Conservation (phyloP, 2,329 filamentous ascomycete species). For the Alternaria dauci region DNA sequence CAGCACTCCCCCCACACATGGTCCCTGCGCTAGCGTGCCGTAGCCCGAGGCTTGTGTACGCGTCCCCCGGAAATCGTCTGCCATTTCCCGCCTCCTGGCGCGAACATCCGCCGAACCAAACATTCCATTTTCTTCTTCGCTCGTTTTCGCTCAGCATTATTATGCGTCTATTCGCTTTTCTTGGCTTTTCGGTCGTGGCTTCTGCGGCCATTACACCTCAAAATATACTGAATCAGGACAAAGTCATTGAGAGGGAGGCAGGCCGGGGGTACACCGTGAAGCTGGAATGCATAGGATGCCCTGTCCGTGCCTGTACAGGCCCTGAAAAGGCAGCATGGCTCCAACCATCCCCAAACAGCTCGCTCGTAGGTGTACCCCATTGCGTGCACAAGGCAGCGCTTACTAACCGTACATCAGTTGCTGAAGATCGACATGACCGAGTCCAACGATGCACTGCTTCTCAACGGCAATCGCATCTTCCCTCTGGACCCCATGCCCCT, state of each 20-base stretch:
- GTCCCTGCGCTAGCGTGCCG: constrained; percentile 27
- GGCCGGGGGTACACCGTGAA: constrained; percentile 41
- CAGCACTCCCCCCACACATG: constrained; percentile 1
- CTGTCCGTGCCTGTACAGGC: constrained; percentile 26
- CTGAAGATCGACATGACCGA: constrained; percentile 35
- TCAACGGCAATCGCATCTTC: constrained; percentile 35
- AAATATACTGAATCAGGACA: not conserved
- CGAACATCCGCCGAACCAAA: not conserved
- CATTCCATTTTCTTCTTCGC: constrained; percentile 12
- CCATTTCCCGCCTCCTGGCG: constrained; percentile 8
- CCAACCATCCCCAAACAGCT: constrained; percentile 30
- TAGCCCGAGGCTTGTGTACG: constrained; percentile 17
- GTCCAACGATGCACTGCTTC: constrained; percentile 18
- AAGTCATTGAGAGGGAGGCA: constrained; percentile 14
- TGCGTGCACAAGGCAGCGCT: no score
- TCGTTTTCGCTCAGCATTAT: not conserved
- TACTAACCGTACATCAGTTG: constrained; percentile 22
- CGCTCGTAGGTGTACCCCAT: constrained; percentile 32
- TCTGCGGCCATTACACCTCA: constrained; percentile 10
- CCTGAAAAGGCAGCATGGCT: constrained; percentile 22
- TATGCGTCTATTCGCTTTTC: constrained; percentile 27
- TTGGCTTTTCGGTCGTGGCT: constrained; percentile 18
- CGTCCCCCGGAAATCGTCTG: constrained; percentile 11
- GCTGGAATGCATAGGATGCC: constrained; percentile 39
- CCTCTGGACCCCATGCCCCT: constrained; percentile 35